Evolutionary conservation across 306 rosid species (phyloP).

Genomic region (Acacia acuminata): DNA sequence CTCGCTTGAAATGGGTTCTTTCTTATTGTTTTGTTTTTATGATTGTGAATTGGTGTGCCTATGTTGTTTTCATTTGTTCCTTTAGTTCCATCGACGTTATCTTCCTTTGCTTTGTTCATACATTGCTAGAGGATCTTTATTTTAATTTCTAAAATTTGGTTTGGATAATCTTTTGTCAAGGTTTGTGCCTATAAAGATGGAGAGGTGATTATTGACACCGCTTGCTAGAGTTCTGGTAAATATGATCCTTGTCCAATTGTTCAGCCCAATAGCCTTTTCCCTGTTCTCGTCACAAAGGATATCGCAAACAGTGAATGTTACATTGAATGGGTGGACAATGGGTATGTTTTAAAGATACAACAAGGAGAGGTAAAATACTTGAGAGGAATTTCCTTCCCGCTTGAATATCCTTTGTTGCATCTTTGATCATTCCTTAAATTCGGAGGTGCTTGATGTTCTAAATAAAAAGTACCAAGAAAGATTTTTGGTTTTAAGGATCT

Average conservation of each 20-base stretch:
- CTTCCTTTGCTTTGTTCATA: neutral
- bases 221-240: conserved; percentile 98
- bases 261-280: conserved; percentile 89
- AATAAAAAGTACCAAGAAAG: neutral
- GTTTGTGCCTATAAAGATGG: too few species aligned
- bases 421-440: too few species aligned
- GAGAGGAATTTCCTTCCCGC: neutral
- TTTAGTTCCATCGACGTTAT: neutral
- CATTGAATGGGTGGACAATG: conserved; percentile 96
- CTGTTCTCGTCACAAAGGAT: conserved; percentile 95
- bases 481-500: too few species aligned
- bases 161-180: conserved; percentile 43
- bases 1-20: too few species aligned
- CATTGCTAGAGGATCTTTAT: neutral
- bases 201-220: conserved; percentile 89
- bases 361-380: neutral
- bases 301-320: conserved; percentile 90
- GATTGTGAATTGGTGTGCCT: neutral
- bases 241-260: conserved; percentile 99
- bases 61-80: neutral
- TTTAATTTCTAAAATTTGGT: neutral
- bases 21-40: too few species aligned
- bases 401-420: neutral
- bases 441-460: neutral
- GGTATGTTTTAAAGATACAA: conserved; percentile 48